Percentiles rank a stretch among this genome's conserved stretches.
Evolutionary conservation across 1,139 yeast species (phyloP).

Genomic region (Magnusiomyces tetraspermus): DNA sequence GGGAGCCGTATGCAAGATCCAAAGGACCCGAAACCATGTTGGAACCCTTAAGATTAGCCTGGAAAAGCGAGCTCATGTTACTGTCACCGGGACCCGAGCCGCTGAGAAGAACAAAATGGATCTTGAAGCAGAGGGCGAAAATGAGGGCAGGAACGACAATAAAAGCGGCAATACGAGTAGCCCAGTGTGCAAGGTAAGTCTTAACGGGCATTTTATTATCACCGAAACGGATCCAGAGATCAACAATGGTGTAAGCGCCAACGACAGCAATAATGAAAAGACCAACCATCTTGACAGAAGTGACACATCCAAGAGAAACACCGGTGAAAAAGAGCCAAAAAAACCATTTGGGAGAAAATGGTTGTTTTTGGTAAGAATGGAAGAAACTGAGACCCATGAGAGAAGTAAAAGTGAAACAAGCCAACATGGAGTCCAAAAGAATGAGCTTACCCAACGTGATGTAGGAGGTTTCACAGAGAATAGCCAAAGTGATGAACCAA

Average conservation of each 20-base stretch:
- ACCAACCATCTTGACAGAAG: slow-evolving; percentile 91
- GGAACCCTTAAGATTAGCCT: slow-evolving; percentile 79
- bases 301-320: slow-evolving; percentile 75
- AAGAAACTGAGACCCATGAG: slow-evolving; percentile 68
- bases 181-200: slow-evolving; percentile 59
- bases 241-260: slow-evolving; percentile 76
- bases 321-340: slow-evolving; percentile 79
- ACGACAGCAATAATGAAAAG: slow-evolving; percentile 72
- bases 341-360: slow-evolving; percentile 85
- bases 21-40: slow-evolving; percentile 80
- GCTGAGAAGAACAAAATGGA: slow-evolving; percentile 66
- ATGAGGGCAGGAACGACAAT: slow-evolving; percentile 66
- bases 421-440: slow-evolving; percentile 88
- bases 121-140: slow-evolving; percentile 62
- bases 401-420: slow-evolving; percentile 83
- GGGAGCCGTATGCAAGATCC: slow-evolving; percentile 73
- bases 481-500: slow-evolving; percentile 85
- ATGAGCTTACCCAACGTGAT: slow-evolving; percentile 88
- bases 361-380: slow-evolving; percentile 56
- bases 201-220: slow-evolving; percentile 37
- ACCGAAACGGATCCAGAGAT: slow-evolving; percentile 56
- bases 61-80: slow-evolving; percentile 93
- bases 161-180: slow-evolving; percentile 51
- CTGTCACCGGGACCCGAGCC: slow-evolving; percentile 95
- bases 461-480: slow-evolving; percentile 74